These are phyloP conservation scores for Vanrija sp. DNA, from an alignment of 1,284 basidiomycete genomes.

Conservation along the genomic window DNA sequence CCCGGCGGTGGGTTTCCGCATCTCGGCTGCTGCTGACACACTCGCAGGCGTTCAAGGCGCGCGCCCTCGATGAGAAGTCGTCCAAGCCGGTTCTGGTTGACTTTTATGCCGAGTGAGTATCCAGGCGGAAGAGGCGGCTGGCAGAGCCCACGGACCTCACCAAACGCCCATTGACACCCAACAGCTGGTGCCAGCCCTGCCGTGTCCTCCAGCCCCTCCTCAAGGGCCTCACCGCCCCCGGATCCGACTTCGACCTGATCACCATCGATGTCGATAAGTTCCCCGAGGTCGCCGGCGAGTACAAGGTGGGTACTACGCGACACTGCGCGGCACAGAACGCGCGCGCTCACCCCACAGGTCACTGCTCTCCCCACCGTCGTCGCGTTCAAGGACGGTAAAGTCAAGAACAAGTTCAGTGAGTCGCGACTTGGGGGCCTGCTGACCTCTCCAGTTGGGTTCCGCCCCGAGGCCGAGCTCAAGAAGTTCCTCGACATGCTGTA, in stretches of 20 bases:
- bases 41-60: constrained; percentile 26
- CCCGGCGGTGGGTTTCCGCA: constrained; percentile 17
- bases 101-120: constrained; percentile 45
- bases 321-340: neutral
- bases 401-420: constrained; percentile 47
- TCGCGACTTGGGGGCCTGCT: neutral
- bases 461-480: constrained; percentile 39
- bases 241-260: constrained; percentile 39
- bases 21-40: neutral
- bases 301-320: constrained; percentile 32
- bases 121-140: neutral
- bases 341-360: constrained; percentile 24
- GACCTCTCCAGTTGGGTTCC: constrained; percentile 40
- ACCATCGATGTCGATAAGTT: constrained; percentile 46
- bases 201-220: constrained; percentile 45
- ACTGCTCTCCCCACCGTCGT: constrained; percentile 46
- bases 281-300: constrained; percentile 44
- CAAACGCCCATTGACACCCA: neutral
- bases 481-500: constrained; percentile 43
- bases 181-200: constrained; percentile 49
- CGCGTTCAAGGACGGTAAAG: constrained; percentile 48
- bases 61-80: constrained; percentile 20
- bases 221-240: constrained; percentile 38
- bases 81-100: constrained; percentile 46
- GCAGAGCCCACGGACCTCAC: constrained; percentile 5